phyloP scores from a whole-genome alignment of 148 eudicot genomes.

The Cornus florida region DNA sequence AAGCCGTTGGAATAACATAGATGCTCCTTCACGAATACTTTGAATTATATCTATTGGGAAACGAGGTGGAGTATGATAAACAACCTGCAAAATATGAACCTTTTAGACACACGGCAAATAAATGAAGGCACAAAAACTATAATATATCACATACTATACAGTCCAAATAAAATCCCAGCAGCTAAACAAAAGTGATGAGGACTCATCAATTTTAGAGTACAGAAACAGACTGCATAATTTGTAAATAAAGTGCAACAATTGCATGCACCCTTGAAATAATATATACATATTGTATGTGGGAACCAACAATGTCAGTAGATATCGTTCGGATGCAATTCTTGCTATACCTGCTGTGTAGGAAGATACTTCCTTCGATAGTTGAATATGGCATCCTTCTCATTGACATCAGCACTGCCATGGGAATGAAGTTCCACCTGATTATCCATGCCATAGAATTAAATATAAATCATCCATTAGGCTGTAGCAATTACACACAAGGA shows the following conservation, averaged over 20 bases:
- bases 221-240: constrained; percentile 1
- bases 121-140: constrained; percentile 10
- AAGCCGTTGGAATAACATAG: constrained; percentile 59
- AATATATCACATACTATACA: neutral
- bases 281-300: neutral
- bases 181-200: neutral
- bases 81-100: constrained; percentile 52
- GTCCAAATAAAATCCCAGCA: neutral
- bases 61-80: constrained; percentile 91
- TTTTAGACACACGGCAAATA: constrained; percentile 1
- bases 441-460: neutral
- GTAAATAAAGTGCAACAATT: neutral
- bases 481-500: neutral
- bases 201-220: neutral
- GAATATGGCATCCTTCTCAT: constrained; percentile 82
- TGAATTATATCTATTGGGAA: constrained; percentile 68
- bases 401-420: constrained; percentile 39
- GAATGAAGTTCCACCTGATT: constrained; percentile 81
- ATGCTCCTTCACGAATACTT: constrained; percentile 72
- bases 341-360: constrained; percentile 83
- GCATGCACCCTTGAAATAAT: neutral
- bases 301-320: neutral
- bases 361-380: constrained; percentile 86
- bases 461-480: neutral
- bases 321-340: neutral